Evolutionary conservation across 306 rosid genomes (phyloP), one percentile per base, ranked within the genome.

Genomic region (Dryas alaskensis): DNA sequence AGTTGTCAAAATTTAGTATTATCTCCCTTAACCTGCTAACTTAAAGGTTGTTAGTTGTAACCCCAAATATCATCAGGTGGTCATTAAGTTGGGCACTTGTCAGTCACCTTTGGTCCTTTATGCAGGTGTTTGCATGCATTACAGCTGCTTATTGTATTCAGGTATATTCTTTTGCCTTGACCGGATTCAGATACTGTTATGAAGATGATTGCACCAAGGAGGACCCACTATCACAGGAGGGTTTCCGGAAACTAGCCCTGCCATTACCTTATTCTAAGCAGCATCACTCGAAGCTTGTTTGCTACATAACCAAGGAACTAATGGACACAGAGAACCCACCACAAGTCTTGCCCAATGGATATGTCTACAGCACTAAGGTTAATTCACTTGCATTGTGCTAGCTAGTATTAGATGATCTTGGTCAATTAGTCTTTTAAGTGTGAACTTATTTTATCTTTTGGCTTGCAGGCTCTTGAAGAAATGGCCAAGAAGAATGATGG

Each of bases 271-370:
- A 79, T 86, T 89, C 99, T 6, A 94, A 94, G 88, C 96, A 87
- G 88, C 92, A 87, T 84, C 92, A 88, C 78, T 94, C 99, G 6
- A 94, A 88, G 89, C 92, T 92, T 67, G 99, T 94, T 67, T 94
- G 99, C 88, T 94, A 92, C 84, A 92, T 94, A 87, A 88, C 99
- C 3, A 94, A 92, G 81, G 96, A 94, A 84, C 84, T 90, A 55
- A 94, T 89, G 99, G 96, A 94, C 89, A 88, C 97, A 0, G 96
- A 89, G 86, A 94, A 92, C 79, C 97, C 97, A 4, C 96, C 97
- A 0, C 96, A 88, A 83, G 99, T 92, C 79, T 81, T 94, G 71
- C 99, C 99, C 27, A 94, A 94, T 25, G 97, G 99, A 81, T 83
- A 84, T 82, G 96, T 94, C 78, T 94, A 94, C 84, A 94, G 99